Conservation (phyloP, 1,284 basidiomycete species). For the Papiliotrema flavescens region DNA sequence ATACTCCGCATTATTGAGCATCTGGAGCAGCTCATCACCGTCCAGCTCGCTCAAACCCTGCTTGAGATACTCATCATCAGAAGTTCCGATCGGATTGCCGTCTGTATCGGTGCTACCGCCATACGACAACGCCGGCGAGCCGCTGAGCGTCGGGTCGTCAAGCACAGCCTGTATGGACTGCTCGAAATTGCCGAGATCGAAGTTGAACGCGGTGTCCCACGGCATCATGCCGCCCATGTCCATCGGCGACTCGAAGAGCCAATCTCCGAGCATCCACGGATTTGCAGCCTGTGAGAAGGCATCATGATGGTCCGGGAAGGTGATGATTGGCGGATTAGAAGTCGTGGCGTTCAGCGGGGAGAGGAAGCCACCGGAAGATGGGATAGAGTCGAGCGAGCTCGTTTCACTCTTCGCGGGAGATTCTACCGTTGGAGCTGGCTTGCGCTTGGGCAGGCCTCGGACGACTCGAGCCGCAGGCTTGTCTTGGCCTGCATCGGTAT, state of each 20-base stretch:
- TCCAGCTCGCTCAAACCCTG: background rate
- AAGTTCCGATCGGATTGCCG: background rate
- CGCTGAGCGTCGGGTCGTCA: background rate
- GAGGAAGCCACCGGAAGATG: constrained; percentile 1
- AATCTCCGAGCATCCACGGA: background rate
- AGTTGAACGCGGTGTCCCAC: background rate
- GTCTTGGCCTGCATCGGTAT: background rate
- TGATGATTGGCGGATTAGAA: background rate
- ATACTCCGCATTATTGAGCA: background rate
- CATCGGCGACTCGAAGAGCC: background rate
- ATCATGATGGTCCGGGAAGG: background rate
- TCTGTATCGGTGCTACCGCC: background rate
- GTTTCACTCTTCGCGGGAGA: background rate
- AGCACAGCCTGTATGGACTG: background rate
- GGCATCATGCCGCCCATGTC: background rate
- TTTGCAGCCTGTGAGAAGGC: no score
- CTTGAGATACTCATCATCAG: background rate
- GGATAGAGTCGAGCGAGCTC: constrained; percentile 6
- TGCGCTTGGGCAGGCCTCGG: constrained; percentile 9
- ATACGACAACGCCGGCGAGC: background rate
- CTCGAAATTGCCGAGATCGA: background rate
- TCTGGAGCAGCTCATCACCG: background rate
- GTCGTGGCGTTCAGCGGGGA: background rate
- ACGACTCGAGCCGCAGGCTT: constrained; percentile 2
- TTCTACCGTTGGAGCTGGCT: background rate